A percentile compares a stretch with the other conserved stretches of the same genome.
phyloP scores from a whole-genome alignment of 306 rosid species.

The Cercis canadensis region DNA sequence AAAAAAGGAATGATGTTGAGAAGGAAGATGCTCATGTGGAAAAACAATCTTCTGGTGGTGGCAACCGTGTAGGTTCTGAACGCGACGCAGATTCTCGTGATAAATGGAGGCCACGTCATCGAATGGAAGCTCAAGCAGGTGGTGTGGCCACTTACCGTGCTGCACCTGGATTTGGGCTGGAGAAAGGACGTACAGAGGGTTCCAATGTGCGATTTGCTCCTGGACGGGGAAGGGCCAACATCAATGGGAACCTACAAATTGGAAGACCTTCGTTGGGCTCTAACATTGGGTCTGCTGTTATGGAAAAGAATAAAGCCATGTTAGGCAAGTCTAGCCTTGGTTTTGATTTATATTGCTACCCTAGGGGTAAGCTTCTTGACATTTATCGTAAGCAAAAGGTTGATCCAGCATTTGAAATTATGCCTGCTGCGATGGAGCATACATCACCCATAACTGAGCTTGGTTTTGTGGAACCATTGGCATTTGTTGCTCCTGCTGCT shows the following conservation, averaged over 20 bases:
- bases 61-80: conserved; percentile 57
- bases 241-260: conserved; percentile 49
- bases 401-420: conserved; percentile 43
- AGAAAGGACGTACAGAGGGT: conserved; percentile 65
- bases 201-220: conserved; percentile 59
- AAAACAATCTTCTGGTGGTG: conserved; percentile 54
- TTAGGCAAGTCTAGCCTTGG: conserved; percentile 54
- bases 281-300: conserved; percentile 39
- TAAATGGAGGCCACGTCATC: conserved; percentile 86
- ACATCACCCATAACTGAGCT: conserved; percentile 50
- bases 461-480: conserved; percentile 56
- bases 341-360: conserved; percentile 53
- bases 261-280: conserved; percentile 55
- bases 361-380: conserved; percentile 80
- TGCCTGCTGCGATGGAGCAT: conserved; percentile 60
- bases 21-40: conserved; percentile 59
- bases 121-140: conserved; percentile 65
- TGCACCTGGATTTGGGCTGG: conserved; percentile 81
- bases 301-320: conserved; percentile 43
- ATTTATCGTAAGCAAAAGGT: conserved; percentile 64
- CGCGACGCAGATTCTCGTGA: conserved; percentile 77
- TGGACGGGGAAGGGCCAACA: conserved; percentile 70
- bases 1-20: conserved; percentile 61
- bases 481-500: conserved; percentile 67
- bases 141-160: conserved; percentile 70